Base-by-base conservation (phyloP, 2,329 filamentous ascomycete genomes). In the Gnomoniopsis sp. region DNA sequence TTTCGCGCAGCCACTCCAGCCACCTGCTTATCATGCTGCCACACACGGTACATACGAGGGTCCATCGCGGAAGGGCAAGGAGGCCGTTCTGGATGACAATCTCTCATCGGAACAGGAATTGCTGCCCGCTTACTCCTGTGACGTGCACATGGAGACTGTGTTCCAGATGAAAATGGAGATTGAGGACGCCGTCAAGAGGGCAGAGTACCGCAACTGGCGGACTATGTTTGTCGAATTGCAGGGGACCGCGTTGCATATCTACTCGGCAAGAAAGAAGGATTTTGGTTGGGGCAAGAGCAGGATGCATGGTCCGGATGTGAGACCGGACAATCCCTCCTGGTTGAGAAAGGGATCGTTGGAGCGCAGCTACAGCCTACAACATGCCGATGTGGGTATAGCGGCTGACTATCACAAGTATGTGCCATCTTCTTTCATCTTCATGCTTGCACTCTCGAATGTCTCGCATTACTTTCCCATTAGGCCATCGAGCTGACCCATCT, bases 361-460 rank as follows among this genome's bases (percentile, higher is more conserved):
- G 63, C 83, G 79, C 69, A 82, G 80, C n/a, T 92, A 90, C 69
- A 88, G 85, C 54, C 77, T 92, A 50, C 82, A 90, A 63, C 87
- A 91, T 68, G 89, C 88, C 22, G 89, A 92, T 71, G 84, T 88
- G 22, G 89, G 89, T 12, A 82, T 91, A 62, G 89, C 89, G 11
- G 82, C 85, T 17, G 89, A 92, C 71, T 88, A 89, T 69, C 79
- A 82, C 66, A 89, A 90, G 81, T 86, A 72, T 66, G 82, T 77
- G 55, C 22, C 48, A 21, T 51, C 17, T 55, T 19, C 19, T 57
- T 15, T 46, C 36, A 43, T 46, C 38, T 38, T 50, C 34, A 53
- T 51, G 49, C 49, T 52, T 60, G 34, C 26, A n/a, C 21, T 41
- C 33, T 23, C 38, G 34, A 6, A 17, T 8, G 23, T 21, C 4